Base-by-base conservation (phyloP, 495 filamentous ascomycete species). In the Daldinia decipiens region DNA sequence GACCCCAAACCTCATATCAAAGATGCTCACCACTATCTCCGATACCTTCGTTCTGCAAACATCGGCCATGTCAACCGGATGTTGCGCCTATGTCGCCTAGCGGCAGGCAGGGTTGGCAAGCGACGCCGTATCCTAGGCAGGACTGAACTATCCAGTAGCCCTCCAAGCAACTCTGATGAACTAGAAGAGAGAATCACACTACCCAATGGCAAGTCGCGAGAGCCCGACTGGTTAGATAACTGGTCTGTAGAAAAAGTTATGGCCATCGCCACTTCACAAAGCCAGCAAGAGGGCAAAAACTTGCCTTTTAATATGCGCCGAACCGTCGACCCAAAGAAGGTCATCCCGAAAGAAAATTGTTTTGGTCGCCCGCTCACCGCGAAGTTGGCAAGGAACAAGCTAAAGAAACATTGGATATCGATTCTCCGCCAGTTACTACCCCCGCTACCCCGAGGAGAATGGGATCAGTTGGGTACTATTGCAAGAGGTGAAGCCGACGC, bases 31-130 rank as follows among this genome's bases (percentile, higher is more conserved):
- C 74, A 78, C 45, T 61, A 71, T 26, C 76, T 83, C 19, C 79
- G 82, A 40, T 68, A 72, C 34, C 68, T 85, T 6, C 81, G 81
- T n/a, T 82, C 82, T 9, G 82, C 80, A 64, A 83, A 82, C 50
- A 54, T 64, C 39, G 95, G 94, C 29, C 87, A 91, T 57, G 47
- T 82, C 12, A 70, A 78, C 8, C 85, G 88, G 15, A 82, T 97
- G 29, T 79, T 86, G 31, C 89, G 84, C 39, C 82, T 97, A 11
- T 77, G 97, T 21, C 70, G 84, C 5, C 70, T 85, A 50, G 87
- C 90, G 29, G 95, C 96, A 77, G 95, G 93, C 3, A 89, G 95
- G 31, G 78, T 79, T 3, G 94, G 95, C 15, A 87, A 80, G 70
- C 86, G 91, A 47, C 84, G 89, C 53, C 87, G 90, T 38, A 79